These are phyloP conservation scores for Thalassia testudinum DNA, from an alignment of 116 monocot species.

Conservation along the genomic window DNA sequence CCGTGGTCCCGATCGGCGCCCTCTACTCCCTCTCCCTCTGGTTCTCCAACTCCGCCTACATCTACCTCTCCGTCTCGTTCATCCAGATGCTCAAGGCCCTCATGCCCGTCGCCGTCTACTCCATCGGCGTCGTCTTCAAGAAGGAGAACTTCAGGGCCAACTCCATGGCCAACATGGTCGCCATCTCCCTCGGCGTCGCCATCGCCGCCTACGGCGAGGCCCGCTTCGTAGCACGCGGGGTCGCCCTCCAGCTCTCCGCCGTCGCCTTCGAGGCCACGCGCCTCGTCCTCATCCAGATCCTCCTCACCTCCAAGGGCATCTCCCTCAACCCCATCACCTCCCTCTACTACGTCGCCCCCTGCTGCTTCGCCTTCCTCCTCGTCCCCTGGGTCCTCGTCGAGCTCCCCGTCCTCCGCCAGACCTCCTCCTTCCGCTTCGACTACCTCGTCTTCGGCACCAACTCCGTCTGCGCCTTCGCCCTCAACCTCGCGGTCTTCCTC, in stretches of 20 bases:
- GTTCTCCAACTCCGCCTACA: conserved; percentile 79
- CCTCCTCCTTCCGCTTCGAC: conserved; percentile 18
- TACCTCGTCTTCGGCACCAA: conserved; percentile 34
- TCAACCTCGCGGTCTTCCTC: conserved; percentile 40
- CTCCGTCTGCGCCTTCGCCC: conserved; percentile 34
- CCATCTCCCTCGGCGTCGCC: conserved; percentile 59
- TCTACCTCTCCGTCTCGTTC: conserved; percentile 77
- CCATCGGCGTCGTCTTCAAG: conserved; percentile 39
- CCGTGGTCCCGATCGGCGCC: conserved; percentile 42
- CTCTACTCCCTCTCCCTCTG: conserved; percentile 56
- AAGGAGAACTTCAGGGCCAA: conserved; percentile 34
- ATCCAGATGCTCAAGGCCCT: conserved; percentile 82
- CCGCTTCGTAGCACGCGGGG: conserved; percentile 19
- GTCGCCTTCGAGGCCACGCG: conserved; percentile 40
- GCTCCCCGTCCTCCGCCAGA: conserved; percentile 12
- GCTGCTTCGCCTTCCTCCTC: conserved; percentile 30
- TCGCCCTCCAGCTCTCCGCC: conserved; percentile 35
- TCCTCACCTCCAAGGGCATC: conserved; percentile 37
- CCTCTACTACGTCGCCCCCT: conserved; percentile 37
- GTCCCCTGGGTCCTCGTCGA: conserved; percentile 34
- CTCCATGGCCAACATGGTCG: conserved; percentile 56
- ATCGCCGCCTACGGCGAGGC: conserved; percentile 81
- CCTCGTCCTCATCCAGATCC: conserved; percentile 37
- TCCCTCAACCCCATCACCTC: conserved; percentile 38
- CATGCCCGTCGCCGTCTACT: conserved; percentile 77